These are phyloP conservation scores for Hypoxylon sp. DNA, from an alignment of 2,329 filamentous ascomycete genomes.

Conservation along the genomic window DNA sequence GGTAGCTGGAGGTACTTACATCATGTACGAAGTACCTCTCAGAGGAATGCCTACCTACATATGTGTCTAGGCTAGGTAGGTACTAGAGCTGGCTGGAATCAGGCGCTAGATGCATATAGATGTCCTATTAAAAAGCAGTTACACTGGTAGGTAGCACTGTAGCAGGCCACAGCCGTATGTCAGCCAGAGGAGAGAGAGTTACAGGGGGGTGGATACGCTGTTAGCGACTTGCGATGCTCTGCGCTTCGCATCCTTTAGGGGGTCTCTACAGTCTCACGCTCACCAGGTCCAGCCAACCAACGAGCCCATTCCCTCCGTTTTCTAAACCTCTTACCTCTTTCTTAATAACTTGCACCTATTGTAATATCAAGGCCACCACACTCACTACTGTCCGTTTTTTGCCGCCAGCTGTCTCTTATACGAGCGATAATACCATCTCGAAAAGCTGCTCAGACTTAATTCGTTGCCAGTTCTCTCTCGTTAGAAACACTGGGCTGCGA, in stretches of 20 bases:
- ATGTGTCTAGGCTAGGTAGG: no score
- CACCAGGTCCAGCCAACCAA: no score
- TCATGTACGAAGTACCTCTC: no score
- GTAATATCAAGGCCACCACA: conserved; percentile 29
- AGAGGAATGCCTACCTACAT: not conserved
- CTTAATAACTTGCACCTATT: conserved; percentile 8
- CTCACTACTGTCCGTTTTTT: conserved; percentile 7
- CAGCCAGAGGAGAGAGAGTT: conserved; percentile 18
- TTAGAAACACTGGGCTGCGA: not conserved
- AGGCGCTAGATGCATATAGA: not conserved
- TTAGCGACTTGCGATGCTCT: not conserved
- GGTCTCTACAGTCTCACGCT: conserved; percentile 1
- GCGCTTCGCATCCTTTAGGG: not conserved
- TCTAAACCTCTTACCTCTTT: not conserved
- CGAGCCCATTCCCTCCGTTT: no score
- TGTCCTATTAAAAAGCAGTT: no score
- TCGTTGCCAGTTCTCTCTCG: conserved; percentile 15
- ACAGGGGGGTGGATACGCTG: not conserved
- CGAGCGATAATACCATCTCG: conserved; percentile 13
- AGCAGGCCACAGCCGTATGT: no score
- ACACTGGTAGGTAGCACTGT: no score
- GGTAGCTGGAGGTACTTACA: no score
- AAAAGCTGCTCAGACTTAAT: conserved; percentile 23
- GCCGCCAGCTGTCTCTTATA: conserved; percentile 11
- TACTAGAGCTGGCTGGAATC: no score